Conservation (phyloP, 306 rosid genomes). For the Argentina anserina region DNA sequence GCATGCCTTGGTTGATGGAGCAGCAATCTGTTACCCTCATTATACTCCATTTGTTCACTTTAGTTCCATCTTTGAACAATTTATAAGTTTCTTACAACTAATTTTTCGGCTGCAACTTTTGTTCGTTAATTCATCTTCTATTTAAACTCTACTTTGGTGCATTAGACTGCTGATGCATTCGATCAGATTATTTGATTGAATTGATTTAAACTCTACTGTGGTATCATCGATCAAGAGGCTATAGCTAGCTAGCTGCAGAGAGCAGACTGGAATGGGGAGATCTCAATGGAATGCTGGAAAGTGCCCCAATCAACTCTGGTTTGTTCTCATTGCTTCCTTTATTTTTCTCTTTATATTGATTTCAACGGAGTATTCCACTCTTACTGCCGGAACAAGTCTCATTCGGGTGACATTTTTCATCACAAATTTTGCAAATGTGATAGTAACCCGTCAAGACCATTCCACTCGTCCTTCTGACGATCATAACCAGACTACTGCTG, state of each 20-base stretch:
- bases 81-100: background rate
- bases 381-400: slow-evolving; percentile 1
- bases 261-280: background rate
- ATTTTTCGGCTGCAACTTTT: too few relatives aligned
- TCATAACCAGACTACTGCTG: background rate
- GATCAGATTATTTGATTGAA: too few relatives aligned
- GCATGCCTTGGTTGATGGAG: background rate
- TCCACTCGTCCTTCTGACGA: background rate
- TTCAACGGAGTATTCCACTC: slow-evolving; percentile 26
- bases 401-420: slow-evolving; percentile 16
- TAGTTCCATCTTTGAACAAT: background rate
- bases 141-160: too few relatives aligned
- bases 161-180: too few relatives aligned
- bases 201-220: too few relatives aligned
- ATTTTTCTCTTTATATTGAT: slow-evolving; percentile 24
- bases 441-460: background rate
- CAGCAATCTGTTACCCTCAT: background rate
- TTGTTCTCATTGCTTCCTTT: slow-evolving; percentile 28
- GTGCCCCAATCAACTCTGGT: slow-evolving; percentile 35
- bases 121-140: too few relatives aligned
- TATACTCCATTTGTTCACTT: background rate
- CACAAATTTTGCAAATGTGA: slow-evolving; percentile 16
- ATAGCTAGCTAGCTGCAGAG: background rate
- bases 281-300: background rate
- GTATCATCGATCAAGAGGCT: background rate